phyloP scores from a whole-genome alignment of 2,329 filamentous ascomycete genomes.

The Sclerotinia minor region DNA sequence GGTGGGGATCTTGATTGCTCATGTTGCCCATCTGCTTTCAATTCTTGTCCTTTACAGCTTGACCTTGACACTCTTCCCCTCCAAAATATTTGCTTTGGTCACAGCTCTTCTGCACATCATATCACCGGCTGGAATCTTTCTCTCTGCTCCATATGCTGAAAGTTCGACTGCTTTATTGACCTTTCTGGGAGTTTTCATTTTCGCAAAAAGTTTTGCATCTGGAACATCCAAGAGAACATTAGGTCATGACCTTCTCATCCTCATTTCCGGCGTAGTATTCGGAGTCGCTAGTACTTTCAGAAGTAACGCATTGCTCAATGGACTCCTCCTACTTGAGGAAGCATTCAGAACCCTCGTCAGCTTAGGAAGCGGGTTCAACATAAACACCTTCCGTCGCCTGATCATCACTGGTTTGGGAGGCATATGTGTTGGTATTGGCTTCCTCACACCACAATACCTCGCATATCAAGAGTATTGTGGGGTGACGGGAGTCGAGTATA shows the following conservation, averaged over 20 bases:
- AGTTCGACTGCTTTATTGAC: slow-evolving; percentile 75
- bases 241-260: slow-evolving; percentile 49
- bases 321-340: slow-evolving; percentile 61
- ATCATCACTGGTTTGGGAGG: slow-evolving; percentile 65
- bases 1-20: slow-evolving; percentile 66
- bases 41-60: slow-evolving; percentile 71
- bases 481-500: slow-evolving; percentile 34
- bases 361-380: slow-evolving; percentile 46
- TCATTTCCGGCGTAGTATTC: slow-evolving; percentile 68
- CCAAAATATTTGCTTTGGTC: slow-evolving; percentile 58
- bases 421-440: slow-evolving; percentile 64
- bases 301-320: slow-evolving; percentile 84
- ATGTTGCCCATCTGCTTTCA: slow-evolving; percentile 74
- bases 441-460: slow-evolving; percentile 68
- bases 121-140: slow-evolving; percentile 84
- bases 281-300: slow-evolving; percentile 72
- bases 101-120: slow-evolving; percentile 76
- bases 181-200: slow-evolving; percentile 71
- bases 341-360: slow-evolving; percentile 57
- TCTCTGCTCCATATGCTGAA: slow-evolving; percentile 85
- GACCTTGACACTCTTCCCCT: slow-evolving; percentile 55
- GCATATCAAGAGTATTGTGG: slow-evolving; percentile 74
- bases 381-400: slow-evolving; percentile 53
- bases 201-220: slow-evolving; percentile 52
- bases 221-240: slow-evolving; percentile 40